phyloP scores from a whole-genome alignment of 106 monocot genomes.

The Agapanthus africanus region DNA sequence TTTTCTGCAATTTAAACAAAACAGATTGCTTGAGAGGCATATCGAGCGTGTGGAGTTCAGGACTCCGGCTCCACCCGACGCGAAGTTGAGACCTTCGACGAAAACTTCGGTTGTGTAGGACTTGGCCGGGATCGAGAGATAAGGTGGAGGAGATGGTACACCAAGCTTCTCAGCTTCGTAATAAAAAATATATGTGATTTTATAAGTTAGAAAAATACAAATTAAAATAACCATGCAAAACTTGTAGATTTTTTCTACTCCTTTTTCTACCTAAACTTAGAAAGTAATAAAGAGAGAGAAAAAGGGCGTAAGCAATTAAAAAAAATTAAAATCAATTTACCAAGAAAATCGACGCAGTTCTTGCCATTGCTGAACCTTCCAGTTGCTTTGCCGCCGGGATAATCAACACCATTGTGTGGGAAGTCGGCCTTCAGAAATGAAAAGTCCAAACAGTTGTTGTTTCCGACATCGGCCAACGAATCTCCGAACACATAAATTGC shows the following conservation, averaged over 20 bases:
- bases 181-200: too few species aligned
- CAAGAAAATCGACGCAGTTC: slow-evolving; percentile 55
- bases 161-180: slow-evolving; percentile 15
- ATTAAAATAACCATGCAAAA: too few species aligned
- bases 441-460: slow-evolving; percentile 48
- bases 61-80: slow-evolving; percentile 16
- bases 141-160: slow-evolving; percentile 9
- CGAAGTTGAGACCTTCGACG: slow-evolving; percentile 15
- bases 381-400: slow-evolving; percentile 40
- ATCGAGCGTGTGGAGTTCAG: slow-evolving; percentile 6
- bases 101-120: neutral
- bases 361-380: slow-evolving; percentile 77
- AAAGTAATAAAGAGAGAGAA: too few species aligned
- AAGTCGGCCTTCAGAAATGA: slow-evolving; percentile 49
- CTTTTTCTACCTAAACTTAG: too few species aligned
- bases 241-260: too few species aligned
- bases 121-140: slow-evolving; percentile 4
- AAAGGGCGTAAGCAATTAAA: too few species aligned
- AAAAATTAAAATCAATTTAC: slow-evolving; percentile 15
- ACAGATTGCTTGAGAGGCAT: too few species aligned
- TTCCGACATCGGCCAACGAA: slow-evolving; percentile 69
- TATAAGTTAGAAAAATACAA: neutral
- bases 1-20: too few species aligned
- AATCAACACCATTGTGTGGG: slow-evolving; percentile 65
- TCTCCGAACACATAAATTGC: slow-evolving; percentile 70